Evolutionary conservation across 2,329 filamentous ascomycete genomes (phyloP).

Genomic region (Neophaeococcomyces aloes): DNA sequence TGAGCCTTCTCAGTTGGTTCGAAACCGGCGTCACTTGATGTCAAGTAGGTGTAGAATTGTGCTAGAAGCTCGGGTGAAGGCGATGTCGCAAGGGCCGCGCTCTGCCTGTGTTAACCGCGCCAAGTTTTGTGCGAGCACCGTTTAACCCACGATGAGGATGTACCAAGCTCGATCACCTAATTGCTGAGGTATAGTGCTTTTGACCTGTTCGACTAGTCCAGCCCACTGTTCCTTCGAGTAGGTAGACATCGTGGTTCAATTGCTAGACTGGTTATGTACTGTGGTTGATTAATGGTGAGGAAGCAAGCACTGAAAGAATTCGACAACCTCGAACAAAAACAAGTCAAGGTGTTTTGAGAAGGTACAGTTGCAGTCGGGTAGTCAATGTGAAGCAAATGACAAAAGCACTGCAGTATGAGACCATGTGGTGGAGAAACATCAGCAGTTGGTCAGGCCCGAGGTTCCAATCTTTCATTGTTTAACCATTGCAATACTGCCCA

Average conservation of each 20-base stretch:
- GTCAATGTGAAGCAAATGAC: too few species aligned
- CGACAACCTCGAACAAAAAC: background rate
- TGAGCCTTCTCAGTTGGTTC: slow-evolving; percentile 8
- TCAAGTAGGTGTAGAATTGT: slow-evolving; percentile 23
- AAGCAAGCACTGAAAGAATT: background rate
- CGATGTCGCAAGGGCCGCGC: slow-evolving; percentile 23
- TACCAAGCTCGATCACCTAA: slow-evolving; percentile 51
- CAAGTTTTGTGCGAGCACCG: slow-evolving; percentile 12
- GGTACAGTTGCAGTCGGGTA: too few species aligned
- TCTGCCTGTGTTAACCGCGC: slow-evolving; percentile 6
- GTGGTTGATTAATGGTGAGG: background rate
- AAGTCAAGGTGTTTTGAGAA: too few species aligned
- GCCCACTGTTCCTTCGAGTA: slow-evolving; percentile 16
- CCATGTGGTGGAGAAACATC: too few species aligned
- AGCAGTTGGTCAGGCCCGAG: too few species aligned
- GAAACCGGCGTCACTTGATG: slow-evolving; percentile 14
- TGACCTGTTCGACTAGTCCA: slow-evolving; percentile 22
- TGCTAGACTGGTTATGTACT: background rate
- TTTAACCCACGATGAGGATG: slow-evolving; percentile 31
- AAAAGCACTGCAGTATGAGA: too few species aligned
- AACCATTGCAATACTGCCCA: too few species aligned
- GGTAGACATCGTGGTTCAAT: background rate
- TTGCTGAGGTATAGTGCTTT: slow-evolving; percentile 33
- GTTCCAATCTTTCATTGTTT: too few species aligned
- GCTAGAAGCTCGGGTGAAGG: slow-evolving; percentile 22